Evolutionary conservation across 495 filamentous ascomycete genomes (phyloP).

Genomic region (Lindgomyces ingoldianus): DNA sequence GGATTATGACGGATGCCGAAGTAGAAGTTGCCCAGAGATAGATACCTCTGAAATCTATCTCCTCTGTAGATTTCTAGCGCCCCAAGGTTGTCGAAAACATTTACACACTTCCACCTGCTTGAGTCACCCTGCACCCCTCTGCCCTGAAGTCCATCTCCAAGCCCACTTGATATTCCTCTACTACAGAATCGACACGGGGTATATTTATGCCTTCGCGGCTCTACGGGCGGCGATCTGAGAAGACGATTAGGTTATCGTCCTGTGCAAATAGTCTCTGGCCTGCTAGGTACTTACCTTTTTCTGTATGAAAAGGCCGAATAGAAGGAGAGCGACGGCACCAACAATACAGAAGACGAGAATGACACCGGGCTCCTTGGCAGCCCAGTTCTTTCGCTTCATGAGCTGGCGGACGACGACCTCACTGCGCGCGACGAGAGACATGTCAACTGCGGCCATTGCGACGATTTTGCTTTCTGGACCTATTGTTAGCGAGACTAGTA

Average conservation of each 20-base stretch:
- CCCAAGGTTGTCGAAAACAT: slow-evolving; percentile 4
- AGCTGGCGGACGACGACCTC: slow-evolving; percentile 36
- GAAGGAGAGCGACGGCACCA: slow-evolving; percentile 50
- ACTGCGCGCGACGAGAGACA: slow-evolving; percentile 36
- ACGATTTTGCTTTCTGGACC: neutral
- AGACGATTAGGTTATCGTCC: slow-evolving; percentile 37
- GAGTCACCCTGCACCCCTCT: neutral
- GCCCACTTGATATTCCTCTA: neutral
- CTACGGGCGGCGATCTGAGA: slow-evolving; percentile 23
- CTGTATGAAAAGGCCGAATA: slow-evolving; percentile 50
- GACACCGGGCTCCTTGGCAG: slow-evolving; percentile 53
- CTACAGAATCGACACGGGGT: slow-evolving; percentile 21
- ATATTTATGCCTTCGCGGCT: slow-evolving; percentile 18
- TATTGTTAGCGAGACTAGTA: neutral
- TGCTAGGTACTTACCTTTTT: slow-evolving; percentile 45
- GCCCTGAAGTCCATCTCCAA: neutral
- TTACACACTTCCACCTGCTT: slow-evolving; percentile 15
- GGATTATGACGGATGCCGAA: neutral
- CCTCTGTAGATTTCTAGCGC: neutral
- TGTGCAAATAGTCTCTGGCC: slow-evolving; percentile 10
- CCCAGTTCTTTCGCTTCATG: slow-evolving; percentile 53
- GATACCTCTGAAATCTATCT: neutral
- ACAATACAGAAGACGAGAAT: slow-evolving; percentile 59
- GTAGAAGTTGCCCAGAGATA: slow-evolving; percentile 10
- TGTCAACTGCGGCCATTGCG: slow-evolving; percentile 48